phyloP scores from a whole-genome alignment of 768 basidiomycete genomes.

The Tylopilus sp. region DNA sequence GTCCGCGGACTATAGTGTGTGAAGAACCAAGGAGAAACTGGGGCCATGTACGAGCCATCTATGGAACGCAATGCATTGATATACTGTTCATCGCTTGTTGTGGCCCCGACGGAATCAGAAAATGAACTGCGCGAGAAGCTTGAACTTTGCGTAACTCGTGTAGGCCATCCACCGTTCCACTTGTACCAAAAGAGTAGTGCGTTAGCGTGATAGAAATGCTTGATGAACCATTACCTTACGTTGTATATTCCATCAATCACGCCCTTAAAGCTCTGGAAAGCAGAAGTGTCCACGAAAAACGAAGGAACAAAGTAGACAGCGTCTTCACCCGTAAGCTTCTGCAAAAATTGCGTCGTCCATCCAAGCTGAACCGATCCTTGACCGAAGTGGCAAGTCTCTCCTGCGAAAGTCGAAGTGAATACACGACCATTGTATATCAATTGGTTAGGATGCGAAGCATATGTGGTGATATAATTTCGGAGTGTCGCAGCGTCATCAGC shows the following conservation, averaged over 20 bases:
- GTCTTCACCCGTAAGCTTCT: constrained; percentile 42
- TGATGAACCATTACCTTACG: constrained; percentile 33
- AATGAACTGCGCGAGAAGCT: constrained; percentile 27
- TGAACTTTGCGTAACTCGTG: constrained; percentile 42
- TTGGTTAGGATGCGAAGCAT: constrained; percentile 58
- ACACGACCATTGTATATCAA: constrained; percentile 44
- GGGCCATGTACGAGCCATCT: constrained; percentile 41
- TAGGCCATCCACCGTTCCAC: constrained; percentile 85
- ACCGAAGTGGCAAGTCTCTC: constrained; percentile 68
- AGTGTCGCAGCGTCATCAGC: constrained; percentile 47
- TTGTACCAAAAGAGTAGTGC: constrained; percentile 32
- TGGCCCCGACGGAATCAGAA: constrained; percentile 40
- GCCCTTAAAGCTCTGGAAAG: constrained; percentile 42
- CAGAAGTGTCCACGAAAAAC: constrained; percentile 59
- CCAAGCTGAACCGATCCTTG: constrained; percentile 46
- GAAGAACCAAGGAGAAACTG: constrained; percentile 77
- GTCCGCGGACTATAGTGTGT: constrained; percentile 67
- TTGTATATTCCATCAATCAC: constrained; percentile 60
- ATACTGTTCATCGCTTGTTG: constrained; percentile 53
- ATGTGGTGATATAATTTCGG: constrained; percentile 51
- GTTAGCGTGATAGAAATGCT: constrained; percentile 8
- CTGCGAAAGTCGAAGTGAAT: constrained; percentile 70
- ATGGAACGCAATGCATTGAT: constrained; percentile 39
- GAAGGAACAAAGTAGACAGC: constrained; percentile 64
- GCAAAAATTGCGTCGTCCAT: constrained; percentile 55